phyloP scores from a whole-genome alignment of 345 rosid genomes.

The Corymbia maculata region DNA sequence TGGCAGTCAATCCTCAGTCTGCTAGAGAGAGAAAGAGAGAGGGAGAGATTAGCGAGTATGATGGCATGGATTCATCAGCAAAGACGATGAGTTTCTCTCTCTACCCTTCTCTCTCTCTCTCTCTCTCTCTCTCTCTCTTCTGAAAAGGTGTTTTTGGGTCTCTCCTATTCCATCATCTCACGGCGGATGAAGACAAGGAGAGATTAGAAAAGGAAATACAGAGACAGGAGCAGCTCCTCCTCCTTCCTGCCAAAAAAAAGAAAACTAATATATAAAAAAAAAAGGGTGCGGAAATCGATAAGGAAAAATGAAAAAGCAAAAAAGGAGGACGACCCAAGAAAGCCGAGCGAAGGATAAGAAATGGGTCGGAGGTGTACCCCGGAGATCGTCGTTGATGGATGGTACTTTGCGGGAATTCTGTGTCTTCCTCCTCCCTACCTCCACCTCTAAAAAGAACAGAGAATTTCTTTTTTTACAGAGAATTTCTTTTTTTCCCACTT shows the following conservation, averaged over 20 bases:
- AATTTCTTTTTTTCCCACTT: background rate
- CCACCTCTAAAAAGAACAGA: background rate
- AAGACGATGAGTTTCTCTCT: background rate
- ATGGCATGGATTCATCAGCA: background rate
- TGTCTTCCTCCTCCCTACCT: background rate
- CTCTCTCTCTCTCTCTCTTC: background rate
- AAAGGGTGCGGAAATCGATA: background rate
- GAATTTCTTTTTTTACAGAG: background rate
- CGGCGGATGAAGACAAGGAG: background rate
- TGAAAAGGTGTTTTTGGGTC: background rate
- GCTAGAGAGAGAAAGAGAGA: background rate
- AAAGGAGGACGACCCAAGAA: background rate
- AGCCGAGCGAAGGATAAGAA: background rate
- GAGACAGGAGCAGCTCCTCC: background rate
- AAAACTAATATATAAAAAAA: background rate
- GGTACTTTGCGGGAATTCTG: background rate
- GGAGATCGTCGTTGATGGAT: too few species aligned
- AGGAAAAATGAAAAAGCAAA: background rate
- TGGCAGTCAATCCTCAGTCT: background rate
- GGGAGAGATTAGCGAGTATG: background rate
- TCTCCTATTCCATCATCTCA: background rate
- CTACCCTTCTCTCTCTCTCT: background rate
- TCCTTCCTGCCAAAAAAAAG: background rate
- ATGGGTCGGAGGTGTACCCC: background rate
- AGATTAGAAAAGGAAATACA: background rate